Base-by-base conservation (phyloP, 331 rosid genomes). In the Arachis monticola region DNA sequence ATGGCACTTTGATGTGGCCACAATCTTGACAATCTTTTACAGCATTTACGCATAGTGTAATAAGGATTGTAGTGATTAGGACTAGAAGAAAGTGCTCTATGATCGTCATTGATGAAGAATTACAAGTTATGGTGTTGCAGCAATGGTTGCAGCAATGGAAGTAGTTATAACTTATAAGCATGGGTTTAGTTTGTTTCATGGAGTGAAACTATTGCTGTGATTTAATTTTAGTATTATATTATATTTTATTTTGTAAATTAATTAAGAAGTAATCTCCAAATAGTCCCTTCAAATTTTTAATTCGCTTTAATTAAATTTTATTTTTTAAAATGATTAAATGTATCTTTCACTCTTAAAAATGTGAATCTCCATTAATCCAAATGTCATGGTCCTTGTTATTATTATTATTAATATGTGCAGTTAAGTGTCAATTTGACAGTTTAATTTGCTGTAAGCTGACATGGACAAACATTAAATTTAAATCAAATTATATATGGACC, bases 1-100 rank as follows among this genome's bases (percentile, higher is more conserved):
- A 86, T 6, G 87, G 83, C 5, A 85, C 85, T 0, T 32, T 45
- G 13, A 3, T 68, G 61, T 1, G 62, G 1, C 88, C 82, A 11
- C 88, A 81, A n/a, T 60, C n/a, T 2, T 71, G 77, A 45, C 88
- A 85, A 6, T 11, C 68, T 12, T 69, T 67, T 6, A 64, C 50
- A 11, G 79, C 17, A 1, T 3, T 17, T 17, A 17, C 22, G 22
- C 22, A 47, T 30, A 63, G 35, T 2, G 6, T 44, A 44, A 8
- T 0, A 5, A 40, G 4, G 17, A 17, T 17, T 17, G 67, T 1
- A 13, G 32, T 46, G 67, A 76, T 32, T 60, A 76, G 32, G 60
- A 76, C 3, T 10, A 73, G 40, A 60, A 41, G 53, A 67, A 46
- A 80, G 72, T 67, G 32, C 4, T 12, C 45, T 13, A 40, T 1